Evolutionary conservation across 495 filamentous ascomycete genomes (phyloP), one percentile per base, ranked within the genome.

Genomic region (Tuber brumale): DNA sequence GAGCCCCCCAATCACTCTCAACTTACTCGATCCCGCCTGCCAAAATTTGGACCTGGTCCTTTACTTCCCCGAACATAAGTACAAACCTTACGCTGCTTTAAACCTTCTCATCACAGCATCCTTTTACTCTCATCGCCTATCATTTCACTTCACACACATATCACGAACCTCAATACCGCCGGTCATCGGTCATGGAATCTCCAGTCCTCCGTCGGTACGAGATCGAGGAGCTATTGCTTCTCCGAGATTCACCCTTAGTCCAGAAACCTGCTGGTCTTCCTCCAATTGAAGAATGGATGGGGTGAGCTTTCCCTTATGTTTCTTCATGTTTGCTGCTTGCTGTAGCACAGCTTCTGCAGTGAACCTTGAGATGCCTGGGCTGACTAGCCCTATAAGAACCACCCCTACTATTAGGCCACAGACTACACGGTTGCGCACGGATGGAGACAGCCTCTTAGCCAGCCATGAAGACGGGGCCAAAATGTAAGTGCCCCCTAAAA

Each of bases 201-300:
- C 79, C 81, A 78, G 87, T 89, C 86, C 86, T 87, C 80, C 86
- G 86, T 83, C 89, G 89, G 86, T 99, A 99, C 85, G 88, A 90
- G 74, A 87, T 89, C 83, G 91, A 94, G 71, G 90, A 94, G 86
- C 89, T 99, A 76, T 86, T 93, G 78, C 85, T 84, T 82, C 88
- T 99, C 78, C 90, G 91, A 83, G 84, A 91, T 69, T 99, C 95
- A 73, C 94, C 94, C 71, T 88, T 97, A 80, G 93, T 94, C 80
- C 85, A 88, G 75, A 97, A 95, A 82, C 95, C 95, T 46, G 84
- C 89, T 70, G 87, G 87, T 72, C 88, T 99, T 66, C 95, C 95
- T 41, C 91, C 94, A 39, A 89, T 92, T 75, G 94, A 97, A 86
- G 94, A 98, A 87, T 99, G 95, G 95, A 97, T 98, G 93, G 94